Evolutionary conservation across 2,329 filamentous ascomycete species (phyloP), one percentile per base, ranked within the genome.

Genomic region (Emmonsia crescens): DNA sequence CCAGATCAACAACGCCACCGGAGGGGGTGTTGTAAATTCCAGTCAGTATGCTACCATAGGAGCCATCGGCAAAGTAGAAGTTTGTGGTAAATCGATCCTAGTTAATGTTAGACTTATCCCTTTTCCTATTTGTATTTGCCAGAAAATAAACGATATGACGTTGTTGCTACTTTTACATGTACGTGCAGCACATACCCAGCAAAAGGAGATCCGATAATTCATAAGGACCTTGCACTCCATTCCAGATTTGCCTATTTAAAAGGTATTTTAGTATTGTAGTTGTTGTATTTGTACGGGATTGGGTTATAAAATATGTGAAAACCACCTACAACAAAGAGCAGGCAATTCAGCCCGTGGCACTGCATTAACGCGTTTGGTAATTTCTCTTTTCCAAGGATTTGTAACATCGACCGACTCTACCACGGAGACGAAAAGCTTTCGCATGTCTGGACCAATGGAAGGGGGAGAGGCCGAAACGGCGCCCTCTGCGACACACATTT

Each of bases 31-130:
- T 72, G 66, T 79, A 81, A 19, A 74, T 65, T 14, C 78, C 80
- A 0, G 71, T 72, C 1, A 72, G 73, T n/a, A 81, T 69, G 2
- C 75, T 78, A 14, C 79, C 79, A 59, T 73, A 78, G 19, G 78
- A 77, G 40, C 75, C 75, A 62, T 80, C 79, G 2, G 76, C 69
- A 57, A 82, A 76, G 60, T 74, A 75, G 66, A 71, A 81, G 64
- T 81, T 77, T 21, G 80, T 82, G 5, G 79, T 82, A 70, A 79
- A 82, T 60, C 75, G 76, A 68, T 82, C 80, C 72, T 74, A 44
- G n/a, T 6, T 24, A 38, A 21, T 21, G 52, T 55, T 24, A 55
- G 52, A 5, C 9, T 21, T 38, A 24, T 24, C 9, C 44, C 36
- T 29, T 9, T n/a, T 5, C 19, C 19, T 16, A 24, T n/a, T 48